Evolutionary conservation across 768 basidiomycete species (phyloP), one percentile per base, ranked within the genome.

Genomic region (Gelatoporia subvermispora): DNA sequence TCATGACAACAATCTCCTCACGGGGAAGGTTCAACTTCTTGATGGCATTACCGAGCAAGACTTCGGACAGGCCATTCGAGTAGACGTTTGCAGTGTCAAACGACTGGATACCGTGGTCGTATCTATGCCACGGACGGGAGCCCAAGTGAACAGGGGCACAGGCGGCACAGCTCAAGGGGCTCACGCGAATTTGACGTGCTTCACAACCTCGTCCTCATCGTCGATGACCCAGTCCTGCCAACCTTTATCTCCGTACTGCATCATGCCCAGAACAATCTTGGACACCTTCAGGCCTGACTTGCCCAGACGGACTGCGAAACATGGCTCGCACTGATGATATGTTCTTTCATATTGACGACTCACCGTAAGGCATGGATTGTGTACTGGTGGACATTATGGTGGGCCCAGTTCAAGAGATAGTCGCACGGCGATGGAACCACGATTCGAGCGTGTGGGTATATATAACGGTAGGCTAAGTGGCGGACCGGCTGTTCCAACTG

Each of bases 11-110:
- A 23, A 74, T 57, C 45, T 72, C 65, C 22, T 73, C 68, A 17
- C 77, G 63, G 0, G 74, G 73, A 24, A 73, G 62, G 18, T 68
- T 48, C 40, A 68, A 60, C 54, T 68, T 49, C 56, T 73, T 74
- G 57, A 79, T 66, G 2, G 70, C 74, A 20, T 73, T 71, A 3
- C 76, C 75, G 20, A 76, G 62, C 53, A 76, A 64, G 35, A 63
- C 47, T 56, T 78, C 76, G 2, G 68, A 71, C 3, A 61, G 51
- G 15, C 73, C 72, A 41, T 68, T 65, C 13, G 66, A 68, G 58
- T 74, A 75, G 10, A 59, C 60, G 40, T 64, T 54, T 5, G 62
- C 68, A 42, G 64, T 71, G 52, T 65, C 66, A 51, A 66, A 71
- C 4, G 68, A 66, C 40, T 63, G 61, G 52, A 72, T 69, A 3